These are phyloP conservation scores for Bacterosira constricta DNA, from an alignment of 108 stramenopile species.

Conservation along the genomic window DNA sequence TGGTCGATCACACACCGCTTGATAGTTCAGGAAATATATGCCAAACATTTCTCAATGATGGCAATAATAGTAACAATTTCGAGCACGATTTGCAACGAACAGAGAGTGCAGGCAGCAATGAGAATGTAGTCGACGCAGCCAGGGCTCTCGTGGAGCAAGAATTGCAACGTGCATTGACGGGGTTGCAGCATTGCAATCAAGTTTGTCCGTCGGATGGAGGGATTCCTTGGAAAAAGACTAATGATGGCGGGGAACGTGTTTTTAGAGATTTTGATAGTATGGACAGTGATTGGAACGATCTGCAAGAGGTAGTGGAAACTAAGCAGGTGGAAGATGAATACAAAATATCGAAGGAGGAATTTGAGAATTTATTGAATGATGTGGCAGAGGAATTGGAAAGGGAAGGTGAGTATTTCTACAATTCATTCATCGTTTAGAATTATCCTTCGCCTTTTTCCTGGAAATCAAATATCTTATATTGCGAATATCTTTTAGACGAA, in stretches of 20 bases:
- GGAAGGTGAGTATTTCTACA: conserved; percentile 8
- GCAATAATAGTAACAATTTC: not conserved
- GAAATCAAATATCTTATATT: not conserved
- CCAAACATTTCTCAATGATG: not conserved
- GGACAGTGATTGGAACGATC: not conserved
- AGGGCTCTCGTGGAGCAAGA: conserved; percentile 35
- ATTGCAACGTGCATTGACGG: conserved; percentile 21
- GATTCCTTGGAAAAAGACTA: conserved; percentile 11
- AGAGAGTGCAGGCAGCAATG: not conserved
- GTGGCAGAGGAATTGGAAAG: conserved; percentile 29
- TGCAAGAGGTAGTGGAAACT: not conserved
- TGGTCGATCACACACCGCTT: not conserved
- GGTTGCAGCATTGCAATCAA: conserved; percentile 12
- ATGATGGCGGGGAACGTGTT: conserved; percentile 6
- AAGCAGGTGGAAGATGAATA: not conserved
- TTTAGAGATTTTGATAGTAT: not conserved
- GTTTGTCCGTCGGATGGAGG: not conserved
- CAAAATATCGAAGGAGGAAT: conserved; percentile 33
- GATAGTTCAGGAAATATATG: not conserved
- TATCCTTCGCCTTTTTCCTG: not conserved
- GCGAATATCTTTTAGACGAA: conserved; percentile 6
- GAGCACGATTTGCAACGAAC: not conserved
- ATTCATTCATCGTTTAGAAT: not conserved
- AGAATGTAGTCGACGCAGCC: conserved; percentile 17
- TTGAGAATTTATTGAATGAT: conserved; percentile 21